Conservation (phyloP, 768 basidiomycete genomes). For the Pleurotus djamor region DNA sequence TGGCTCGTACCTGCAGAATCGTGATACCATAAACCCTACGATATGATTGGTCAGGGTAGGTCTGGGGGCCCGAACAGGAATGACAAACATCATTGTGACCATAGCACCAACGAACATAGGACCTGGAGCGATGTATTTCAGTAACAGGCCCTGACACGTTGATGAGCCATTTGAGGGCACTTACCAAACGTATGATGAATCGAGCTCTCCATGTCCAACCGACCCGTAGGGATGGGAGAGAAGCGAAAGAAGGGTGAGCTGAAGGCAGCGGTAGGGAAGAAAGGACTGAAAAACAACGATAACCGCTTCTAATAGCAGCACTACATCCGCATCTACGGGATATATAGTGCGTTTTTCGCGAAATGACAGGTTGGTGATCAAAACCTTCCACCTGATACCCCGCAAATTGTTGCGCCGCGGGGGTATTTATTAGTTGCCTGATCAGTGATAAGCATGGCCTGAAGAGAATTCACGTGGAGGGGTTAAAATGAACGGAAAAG, state of each 20-base stretch:
- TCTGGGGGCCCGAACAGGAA: slow-evolving; percentile 30
- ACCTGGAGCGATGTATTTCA: background rate
- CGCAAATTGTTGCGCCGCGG: background rate
- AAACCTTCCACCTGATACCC: background rate
- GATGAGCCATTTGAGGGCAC: background rate
- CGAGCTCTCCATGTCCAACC: background rate
- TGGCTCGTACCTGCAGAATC: slow-evolving; percentile 31
- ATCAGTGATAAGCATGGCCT: background rate
- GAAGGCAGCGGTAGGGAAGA: background rate
- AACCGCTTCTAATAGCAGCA: background rate
- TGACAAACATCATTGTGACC: background rate
- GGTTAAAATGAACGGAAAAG: background rate
- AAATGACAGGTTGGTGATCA: background rate
- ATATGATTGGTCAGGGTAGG: slow-evolving; percentile 11
- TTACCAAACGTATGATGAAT: background rate
- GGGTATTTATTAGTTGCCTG: background rate
- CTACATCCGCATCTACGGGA: background rate
- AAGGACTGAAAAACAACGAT: background rate
- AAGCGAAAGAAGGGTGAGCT: background rate
- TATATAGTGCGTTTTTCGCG: background rate
- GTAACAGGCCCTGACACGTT: background rate
- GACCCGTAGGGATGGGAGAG: background rate
- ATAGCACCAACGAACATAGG: slow-evolving; percentile 7
- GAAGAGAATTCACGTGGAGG: background rate
- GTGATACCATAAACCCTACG: slow-evolving; percentile 38